phyloP scores from a whole-genome alignment of 2,329 filamentous ascomycete genomes.

The Emergomyces orientalis region DNA sequence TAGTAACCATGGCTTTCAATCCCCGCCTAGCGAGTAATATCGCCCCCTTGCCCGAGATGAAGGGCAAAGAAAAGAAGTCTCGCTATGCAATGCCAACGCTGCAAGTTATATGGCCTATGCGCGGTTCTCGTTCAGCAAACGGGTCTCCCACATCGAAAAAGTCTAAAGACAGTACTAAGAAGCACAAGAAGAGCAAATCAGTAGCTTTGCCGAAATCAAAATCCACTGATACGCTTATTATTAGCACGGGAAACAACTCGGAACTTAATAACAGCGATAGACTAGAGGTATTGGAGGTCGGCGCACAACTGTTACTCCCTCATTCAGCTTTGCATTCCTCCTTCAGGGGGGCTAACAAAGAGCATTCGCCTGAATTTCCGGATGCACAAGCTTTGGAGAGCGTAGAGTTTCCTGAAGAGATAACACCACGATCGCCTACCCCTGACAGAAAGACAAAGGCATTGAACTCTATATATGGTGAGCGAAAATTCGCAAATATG shows the following conservation, averaged over 20 bases:
- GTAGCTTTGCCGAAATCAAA: neutral
- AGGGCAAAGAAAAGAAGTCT: constrained; percentile 1
- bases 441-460: neutral
- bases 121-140: neutral
- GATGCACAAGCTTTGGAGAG: neutral
- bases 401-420: neutral
- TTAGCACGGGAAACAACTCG: neutral
- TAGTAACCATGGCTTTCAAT: constrained; percentile 1
- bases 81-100: neutral
- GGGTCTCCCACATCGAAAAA: neutral
- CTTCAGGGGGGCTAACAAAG: neutral
- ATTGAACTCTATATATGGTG: neutral
- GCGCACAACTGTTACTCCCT: neutral
- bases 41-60: neutral
- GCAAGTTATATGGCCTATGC: constrained; percentile 4
- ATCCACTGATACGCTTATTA: neutral
- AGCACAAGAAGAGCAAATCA: constrained; percentile 1
- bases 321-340: neutral
- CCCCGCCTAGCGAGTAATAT: neutral
- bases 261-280: neutral
- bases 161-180: neutral
- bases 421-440: neutral
- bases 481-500: neutral
- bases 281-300: neutral
- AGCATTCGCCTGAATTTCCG: neutral